These are phyloP conservation scores for Myochromella boudieri DNA, from an alignment of 768 basidiomycete genomes.

Conservation along the genomic window DNA sequence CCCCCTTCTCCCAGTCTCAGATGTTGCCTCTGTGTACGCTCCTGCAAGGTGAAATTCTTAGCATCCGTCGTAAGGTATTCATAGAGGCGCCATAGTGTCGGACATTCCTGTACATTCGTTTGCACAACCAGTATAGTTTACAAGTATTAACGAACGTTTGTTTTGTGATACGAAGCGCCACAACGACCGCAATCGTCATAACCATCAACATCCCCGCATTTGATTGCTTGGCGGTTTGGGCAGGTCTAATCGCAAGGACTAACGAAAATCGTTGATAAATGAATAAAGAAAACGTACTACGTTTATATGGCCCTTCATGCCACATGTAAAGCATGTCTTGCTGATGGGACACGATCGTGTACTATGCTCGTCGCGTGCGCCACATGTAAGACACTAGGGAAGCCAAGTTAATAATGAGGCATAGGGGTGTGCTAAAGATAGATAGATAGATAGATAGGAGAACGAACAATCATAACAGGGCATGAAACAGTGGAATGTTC, in stretches of 20 bases:
- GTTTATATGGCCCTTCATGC: constrained; percentile 83
- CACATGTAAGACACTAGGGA: constrained; percentile 82
- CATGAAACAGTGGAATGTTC: constrained; percentile 71
- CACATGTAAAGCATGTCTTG: constrained; percentile 78
- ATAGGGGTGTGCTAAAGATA: constrained; percentile 1
- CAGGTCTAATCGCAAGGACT: constrained; percentile 48
- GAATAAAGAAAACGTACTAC: constrained; percentile 39
- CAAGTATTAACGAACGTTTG: constrained; percentile 47
- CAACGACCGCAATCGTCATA: constrained; percentile 68
- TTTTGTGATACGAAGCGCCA: constrained; percentile 60
- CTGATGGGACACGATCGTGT: constrained; percentile 79
- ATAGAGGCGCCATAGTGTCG: constrained; percentile 80
- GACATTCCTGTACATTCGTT: constrained; percentile 62
- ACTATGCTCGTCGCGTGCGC: constrained; percentile 74
- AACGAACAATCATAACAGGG: constrained; percentile 66
- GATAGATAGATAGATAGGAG: constrained; percentile 2
- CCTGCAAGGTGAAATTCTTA: constrained; percentile 39
- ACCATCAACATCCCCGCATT: constrained; percentile 21
- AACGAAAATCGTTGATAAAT: background rate
- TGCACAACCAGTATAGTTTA: background rate
- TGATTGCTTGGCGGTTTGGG: constrained; percentile 53
- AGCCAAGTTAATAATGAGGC: too few species aligned
- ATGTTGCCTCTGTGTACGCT: constrained; percentile 49
- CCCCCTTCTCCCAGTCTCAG: constrained; percentile 65
- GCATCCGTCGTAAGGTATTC: constrained; percentile 63